Conservation (phyloP, 768 basidiomycete species). For the Pulveroboletus sp. region DNA sequence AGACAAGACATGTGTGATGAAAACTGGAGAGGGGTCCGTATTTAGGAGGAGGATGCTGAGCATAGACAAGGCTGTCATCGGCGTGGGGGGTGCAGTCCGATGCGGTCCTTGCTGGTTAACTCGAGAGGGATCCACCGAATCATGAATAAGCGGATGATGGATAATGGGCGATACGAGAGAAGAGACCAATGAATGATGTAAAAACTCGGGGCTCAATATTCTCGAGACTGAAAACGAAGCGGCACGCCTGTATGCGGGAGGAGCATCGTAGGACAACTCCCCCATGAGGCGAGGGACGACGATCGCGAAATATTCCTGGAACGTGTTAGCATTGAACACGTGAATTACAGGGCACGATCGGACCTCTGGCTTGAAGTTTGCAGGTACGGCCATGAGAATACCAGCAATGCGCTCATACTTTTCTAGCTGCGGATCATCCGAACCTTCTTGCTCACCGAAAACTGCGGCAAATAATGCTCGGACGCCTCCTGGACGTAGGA, state of each 20-base stretch:
- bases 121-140: not conserved
- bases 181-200: slow-evolving; percentile 15
- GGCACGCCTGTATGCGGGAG: slow-evolving; percentile 48
- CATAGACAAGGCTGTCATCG: slow-evolving; percentile 44
- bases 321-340: slow-evolving; percentile 1
- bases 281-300: slow-evolving; percentile 54
- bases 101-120: not conserved
- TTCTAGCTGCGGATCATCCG: slow-evolving; percentile 53
- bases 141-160: slow-evolving; percentile 47
- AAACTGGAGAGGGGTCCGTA: slow-evolving; percentile 71
- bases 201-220: slow-evolving; percentile 43
- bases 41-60: slow-evolving; percentile 62
- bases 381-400: slow-evolving; percentile 61
- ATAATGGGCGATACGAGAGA: slow-evolving; percentile 44
- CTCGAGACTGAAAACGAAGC: slow-evolving; percentile 68
- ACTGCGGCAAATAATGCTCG: slow-evolving; percentile 64
- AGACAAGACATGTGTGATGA: slow-evolving; percentile 60
- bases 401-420: slow-evolving; percentile 71
- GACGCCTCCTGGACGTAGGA: slow-evolving; percentile 68
- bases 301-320: slow-evolving; percentile 57
- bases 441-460: slow-evolving; percentile 56
- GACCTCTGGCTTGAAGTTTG: slow-evolving; percentile 52
- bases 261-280: slow-evolving; percentile 39
- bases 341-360: slow-evolving; percentile 12
- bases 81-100: slow-evolving; percentile 12